phyloP scores from a whole-genome alignment of 2,329 filamentous ascomycete genomes.

The Hypoxylon sp. region DNA sequence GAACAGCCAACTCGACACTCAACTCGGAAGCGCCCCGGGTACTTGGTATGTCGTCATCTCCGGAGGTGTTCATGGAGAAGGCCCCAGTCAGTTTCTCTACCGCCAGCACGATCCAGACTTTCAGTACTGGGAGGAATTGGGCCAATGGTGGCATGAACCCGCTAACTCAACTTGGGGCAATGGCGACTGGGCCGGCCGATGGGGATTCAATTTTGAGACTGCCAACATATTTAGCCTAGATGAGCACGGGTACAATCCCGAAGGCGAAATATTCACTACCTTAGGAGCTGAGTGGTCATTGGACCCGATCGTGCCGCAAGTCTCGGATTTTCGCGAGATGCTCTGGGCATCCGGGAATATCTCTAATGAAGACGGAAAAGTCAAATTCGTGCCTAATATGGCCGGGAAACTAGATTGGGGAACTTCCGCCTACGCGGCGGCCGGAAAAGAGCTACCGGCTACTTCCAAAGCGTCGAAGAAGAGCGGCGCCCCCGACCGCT shows the following conservation, averaged over 20 bases:
- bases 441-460: constrained; percentile 59
- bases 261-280: constrained; percentile 59
- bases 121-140: constrained; percentile 54
- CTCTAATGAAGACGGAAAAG: constrained; percentile 47
- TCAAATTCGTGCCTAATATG: constrained; percentile 60
- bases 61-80: constrained; percentile 58
- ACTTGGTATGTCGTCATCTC: constrained; percentile 60
- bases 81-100: constrained; percentile 59
- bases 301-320: constrained; percentile 58
- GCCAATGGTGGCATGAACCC: constrained; percentile 60
- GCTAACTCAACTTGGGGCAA: constrained; percentile 57
- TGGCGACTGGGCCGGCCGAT: constrained; percentile 56
- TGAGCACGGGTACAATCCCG: constrained; percentile 57
- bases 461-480: constrained; percentile 57
- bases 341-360: constrained; percentile 60
- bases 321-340: constrained; percentile 59
- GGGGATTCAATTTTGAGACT: constrained; percentile 64
- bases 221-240: constrained; percentile 60
- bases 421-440: constrained; percentile 60
- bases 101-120: constrained; percentile 57
- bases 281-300: constrained; percentile 61
- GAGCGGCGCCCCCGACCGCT: constrained; percentile 59
- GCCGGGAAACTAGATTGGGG: constrained; percentile 61
- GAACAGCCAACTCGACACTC: constrained; percentile 55
- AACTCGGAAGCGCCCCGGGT: constrained; percentile 54